A percentile compares a stretch with the other conserved stretches of the same genome.
These are phyloP conservation scores for Gnetum montanum DNA, from an alignment of 75 land plant species.

Conservation along the genomic window DNA sequence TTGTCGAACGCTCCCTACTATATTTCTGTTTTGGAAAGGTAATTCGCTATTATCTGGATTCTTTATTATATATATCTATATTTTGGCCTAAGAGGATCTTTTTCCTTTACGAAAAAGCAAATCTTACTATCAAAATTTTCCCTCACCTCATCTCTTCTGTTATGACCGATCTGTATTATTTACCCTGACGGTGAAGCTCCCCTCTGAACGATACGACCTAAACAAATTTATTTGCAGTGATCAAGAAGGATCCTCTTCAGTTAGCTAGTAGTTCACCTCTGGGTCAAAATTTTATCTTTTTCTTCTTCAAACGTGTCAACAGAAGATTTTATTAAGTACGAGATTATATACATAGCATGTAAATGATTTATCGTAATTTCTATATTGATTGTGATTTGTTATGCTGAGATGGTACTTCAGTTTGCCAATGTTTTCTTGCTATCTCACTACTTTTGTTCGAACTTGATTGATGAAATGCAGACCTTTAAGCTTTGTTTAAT, in stretches of 20 bases:
- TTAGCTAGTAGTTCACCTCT: no score
- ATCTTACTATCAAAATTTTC: not conserved
- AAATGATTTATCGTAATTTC: no score
- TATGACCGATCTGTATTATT: not conserved
- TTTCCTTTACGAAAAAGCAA: not conserved
- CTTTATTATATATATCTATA: not conserved
- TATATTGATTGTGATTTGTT: no score
- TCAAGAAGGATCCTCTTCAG: no score
- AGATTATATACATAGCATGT: no score
- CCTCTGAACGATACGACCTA: no score
- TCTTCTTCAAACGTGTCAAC: no score
- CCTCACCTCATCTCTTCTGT: not conserved
- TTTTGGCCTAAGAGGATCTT: not conserved
- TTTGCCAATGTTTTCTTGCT: no score
- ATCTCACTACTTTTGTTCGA: not conserved
- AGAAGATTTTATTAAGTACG: no score
- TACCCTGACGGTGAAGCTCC: no score
- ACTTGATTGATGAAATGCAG: not conserved
- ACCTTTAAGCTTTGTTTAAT: not conserved
- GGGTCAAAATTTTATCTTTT: no score
- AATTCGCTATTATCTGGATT: not conserved
- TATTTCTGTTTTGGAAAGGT: constrained; percentile 19
- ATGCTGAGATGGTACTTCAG: no score
- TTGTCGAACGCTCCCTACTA: constrained; percentile 35
- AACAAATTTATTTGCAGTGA: not conserved